Conservation (phyloP, 805 yeast genomes). For the Spathaspora arborariae region DNA sequence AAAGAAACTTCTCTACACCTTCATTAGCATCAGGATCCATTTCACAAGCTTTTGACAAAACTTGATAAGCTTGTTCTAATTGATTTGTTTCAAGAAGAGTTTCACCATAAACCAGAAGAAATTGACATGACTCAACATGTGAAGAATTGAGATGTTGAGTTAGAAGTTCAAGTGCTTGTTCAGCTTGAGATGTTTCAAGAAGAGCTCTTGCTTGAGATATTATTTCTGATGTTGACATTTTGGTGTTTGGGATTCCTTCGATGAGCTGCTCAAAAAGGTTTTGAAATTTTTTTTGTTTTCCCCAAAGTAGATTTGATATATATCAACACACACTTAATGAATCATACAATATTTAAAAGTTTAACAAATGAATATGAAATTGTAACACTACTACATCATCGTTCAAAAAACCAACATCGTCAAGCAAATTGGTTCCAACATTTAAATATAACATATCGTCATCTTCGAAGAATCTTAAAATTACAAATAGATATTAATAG, state of each 20-base stretch:
- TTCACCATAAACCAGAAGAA: constrained; percentile 68
- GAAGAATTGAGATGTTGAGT: constrained; percentile 28
- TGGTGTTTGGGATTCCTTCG: background rate
- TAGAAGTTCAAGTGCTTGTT: constrained; percentile 48
- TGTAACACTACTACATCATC: constrained; percentile 60
- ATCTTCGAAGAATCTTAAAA: constrained; percentile 38
- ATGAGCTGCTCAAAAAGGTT: background rate
- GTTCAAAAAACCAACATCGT: constrained; percentile 76
- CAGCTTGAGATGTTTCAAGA: constrained; percentile 47
- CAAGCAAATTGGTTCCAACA: constrained; percentile 74
- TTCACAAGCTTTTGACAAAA: constrained; percentile 57
- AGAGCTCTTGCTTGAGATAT: constrained; percentile 39
- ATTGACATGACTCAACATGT: constrained; percentile 35
- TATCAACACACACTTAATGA: background rate
- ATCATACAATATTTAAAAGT: background rate
- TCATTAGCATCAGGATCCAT: constrained; percentile 61
- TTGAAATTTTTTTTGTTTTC: background rate
- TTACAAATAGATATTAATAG: constrained; percentile 12
- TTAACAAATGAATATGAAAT: constrained; percentile 49
- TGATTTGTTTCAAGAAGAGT: constrained; percentile 74
- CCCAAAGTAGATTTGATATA: background rate
- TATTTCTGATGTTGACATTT: background rate
- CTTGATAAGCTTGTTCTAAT: constrained; percentile 70
- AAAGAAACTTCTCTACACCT: constrained; percentile 82
- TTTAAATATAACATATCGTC: constrained; percentile 60